Evolutionary conservation across 257 asterid genomes (phyloP), one percentile per base, ranked within the genome.

Genomic region (Datura wrightii): DNA sequence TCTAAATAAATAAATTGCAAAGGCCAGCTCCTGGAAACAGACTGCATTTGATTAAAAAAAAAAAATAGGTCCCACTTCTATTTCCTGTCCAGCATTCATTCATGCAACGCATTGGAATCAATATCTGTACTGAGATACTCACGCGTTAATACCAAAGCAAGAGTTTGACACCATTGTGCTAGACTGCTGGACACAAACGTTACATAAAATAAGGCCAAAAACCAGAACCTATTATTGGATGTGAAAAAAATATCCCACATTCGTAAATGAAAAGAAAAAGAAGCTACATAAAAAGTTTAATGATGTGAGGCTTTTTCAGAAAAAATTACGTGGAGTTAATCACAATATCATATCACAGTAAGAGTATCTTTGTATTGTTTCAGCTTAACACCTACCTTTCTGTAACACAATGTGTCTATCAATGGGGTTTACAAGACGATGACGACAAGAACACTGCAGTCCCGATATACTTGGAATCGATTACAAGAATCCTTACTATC

Each of bases 21-120:
- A 39, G 42, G 2, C 8, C 9, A 42, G 54, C 42, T 71, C 79
- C 55, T n/a, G 55, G 37, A 71, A 42, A 71, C 55, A 48, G 81
- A 13, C 6, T 48, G 13, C 42, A 74, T 74, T 74, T 74, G 19
- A 48, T 48, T 11, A 3, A 48, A 74, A n/a, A 19, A 39, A 69
- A 69, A 39, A 24, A 24, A 24, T n/a, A 14, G 78, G 19, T 74
- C 80, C 81, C 58, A 6, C 55, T 74, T 46, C 46, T 48, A 48
- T 48, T 70, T 71, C 24, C 60, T 48, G 19, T 74, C 7, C 16
- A 10, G 81, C 59, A 46, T 24, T 48, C 60, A 46, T 74, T 48
- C 60, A 46, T 74, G 81, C 59, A 74, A 74, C 16, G 41, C 81
- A 74, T 48, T 76, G 13, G 62, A 2, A 48, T 50, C 46, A 76